phyloP scores from a whole-genome alignment of 202 grass and related monocot genomes.

The Setaria viridis region DNA sequence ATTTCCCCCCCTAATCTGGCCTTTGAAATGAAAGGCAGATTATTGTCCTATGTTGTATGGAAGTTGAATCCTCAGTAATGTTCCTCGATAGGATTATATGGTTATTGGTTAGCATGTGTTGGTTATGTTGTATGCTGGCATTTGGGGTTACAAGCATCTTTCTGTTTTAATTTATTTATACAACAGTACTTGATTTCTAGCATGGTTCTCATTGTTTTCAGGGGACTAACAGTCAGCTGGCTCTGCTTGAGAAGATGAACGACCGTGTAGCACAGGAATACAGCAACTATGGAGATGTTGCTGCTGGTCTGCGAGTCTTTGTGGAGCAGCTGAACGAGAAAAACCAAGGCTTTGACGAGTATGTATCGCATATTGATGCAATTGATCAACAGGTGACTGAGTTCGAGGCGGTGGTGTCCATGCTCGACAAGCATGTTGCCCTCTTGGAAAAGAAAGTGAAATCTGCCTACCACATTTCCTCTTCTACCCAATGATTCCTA shows the following conservation, averaged over 20 bases:
- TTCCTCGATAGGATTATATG: neutral
- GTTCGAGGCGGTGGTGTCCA: conserved; percentile 91
- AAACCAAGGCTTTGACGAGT: conserved; percentile 72
- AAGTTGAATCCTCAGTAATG: neutral
- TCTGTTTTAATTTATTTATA: conserved; percentile 3
- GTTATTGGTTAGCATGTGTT: neutral
- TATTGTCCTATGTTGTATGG: neutral
- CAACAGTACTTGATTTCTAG: neutral
- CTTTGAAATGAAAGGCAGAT: neutral
- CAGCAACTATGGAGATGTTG: conserved; percentile 70
- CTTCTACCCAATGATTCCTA: conserved; percentile 46
- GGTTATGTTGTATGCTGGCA: conserved; percentile 1
- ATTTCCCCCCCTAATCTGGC: too few species aligned
- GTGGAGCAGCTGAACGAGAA: conserved; percentile 89
- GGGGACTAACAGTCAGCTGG: conserved; percentile 83
- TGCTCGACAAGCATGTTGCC: conserved; percentile 87
- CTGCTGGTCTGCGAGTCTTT: conserved; percentile 81
- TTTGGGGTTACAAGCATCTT: neutral
- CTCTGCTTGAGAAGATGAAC: conserved; percentile 89
- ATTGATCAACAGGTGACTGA: conserved; percentile 92
- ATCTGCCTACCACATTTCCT: conserved; percentile 56
- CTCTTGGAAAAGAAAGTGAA: conserved; percentile 86
- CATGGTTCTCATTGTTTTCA: conserved; percentile 40
- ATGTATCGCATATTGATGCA: conserved; percentile 64
- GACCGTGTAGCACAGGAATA: conserved; percentile 72